Evolutionary conservation across 202 grass and related monocot genomes (phyloP).

Genomic region (Schoenoplectus triqueter): DNA sequence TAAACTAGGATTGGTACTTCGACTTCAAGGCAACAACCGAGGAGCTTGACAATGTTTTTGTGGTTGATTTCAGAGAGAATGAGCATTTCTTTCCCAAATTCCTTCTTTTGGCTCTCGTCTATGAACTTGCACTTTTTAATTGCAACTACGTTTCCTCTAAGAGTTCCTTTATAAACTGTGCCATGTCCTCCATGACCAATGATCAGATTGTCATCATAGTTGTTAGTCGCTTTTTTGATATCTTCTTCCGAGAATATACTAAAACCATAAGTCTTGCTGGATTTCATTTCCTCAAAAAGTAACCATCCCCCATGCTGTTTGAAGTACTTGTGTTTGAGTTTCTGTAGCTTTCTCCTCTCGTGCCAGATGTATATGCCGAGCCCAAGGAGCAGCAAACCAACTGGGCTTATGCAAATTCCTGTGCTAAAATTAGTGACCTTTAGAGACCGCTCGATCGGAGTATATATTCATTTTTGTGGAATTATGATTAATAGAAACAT

Average conservation of each 20-base stretch:
- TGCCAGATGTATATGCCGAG: constrained; percentile 27
- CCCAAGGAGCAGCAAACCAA: not conserved
- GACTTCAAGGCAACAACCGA: constrained; percentile 69
- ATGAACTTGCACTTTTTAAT: constrained; percentile 62
- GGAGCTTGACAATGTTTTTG: constrained; percentile 54
- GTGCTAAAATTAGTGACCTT: not conserved
- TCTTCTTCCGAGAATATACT: constrained; percentile 47
- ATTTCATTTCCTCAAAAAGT: constrained; percentile 45
- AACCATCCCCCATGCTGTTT: constrained; percentile 46
- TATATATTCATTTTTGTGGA: not conserved
- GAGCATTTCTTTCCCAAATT: constrained; percentile 71
- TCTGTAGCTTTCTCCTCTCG: constrained; percentile 42
- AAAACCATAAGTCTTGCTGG: constrained; percentile 23
- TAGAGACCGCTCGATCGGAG: not conserved
- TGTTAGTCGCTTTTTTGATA: constrained; percentile 36
- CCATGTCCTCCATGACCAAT: constrained; percentile 43
- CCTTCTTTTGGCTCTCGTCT: constrained; percentile 51
- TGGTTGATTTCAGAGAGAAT: constrained; percentile 69
- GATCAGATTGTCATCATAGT: constrained; percentile 27
- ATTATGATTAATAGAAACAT: not conserved
- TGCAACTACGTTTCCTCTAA: constrained; percentile 37
- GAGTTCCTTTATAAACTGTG: constrained; percentile 41
- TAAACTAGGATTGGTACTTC: constrained; percentile 57
- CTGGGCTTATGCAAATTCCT: constrained; percentile 10
- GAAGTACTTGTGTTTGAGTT: constrained; percentile 47